Percentiles rank a stretch among this genome's conserved stretches.
These are phyloP conservation scores for Salix arbutifolia DNA, from an alignment of 345 rosid species.

Conservation along the genomic window DNA sequence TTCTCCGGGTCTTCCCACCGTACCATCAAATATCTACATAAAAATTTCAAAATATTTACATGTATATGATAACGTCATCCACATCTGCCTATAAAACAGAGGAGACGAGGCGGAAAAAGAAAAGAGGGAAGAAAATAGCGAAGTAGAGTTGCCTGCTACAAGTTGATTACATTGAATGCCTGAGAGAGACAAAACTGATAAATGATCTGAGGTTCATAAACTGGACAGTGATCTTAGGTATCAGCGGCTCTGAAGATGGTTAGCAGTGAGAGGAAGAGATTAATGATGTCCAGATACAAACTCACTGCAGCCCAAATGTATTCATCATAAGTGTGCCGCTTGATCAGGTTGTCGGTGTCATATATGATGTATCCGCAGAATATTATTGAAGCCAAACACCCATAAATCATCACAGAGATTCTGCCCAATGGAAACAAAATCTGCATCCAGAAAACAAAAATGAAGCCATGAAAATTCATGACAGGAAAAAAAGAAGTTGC, in stretches of 20 bases:
- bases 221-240: constrained; percentile 4
- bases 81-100: neutral
- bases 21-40: neutral
- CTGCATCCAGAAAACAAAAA: constrained; percentile 36
- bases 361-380: constrained; percentile 81
- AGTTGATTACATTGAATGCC: neutral
- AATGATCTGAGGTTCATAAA: neutral
- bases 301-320: constrained; percentile 88
- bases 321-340: constrained; percentile 72
- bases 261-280: constrained; percentile 66
- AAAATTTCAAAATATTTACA: too few species aligned
- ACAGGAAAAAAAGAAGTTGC: neutral
- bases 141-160: neutral
- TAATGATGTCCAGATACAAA: constrained; percentile 67
- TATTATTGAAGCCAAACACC: constrained; percentile 67
- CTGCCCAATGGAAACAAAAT: constrained; percentile 71
- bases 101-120: neutral
- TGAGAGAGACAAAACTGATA: too few species aligned
- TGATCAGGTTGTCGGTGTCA: constrained; percentile 85
- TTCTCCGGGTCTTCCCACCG: too few species aligned
- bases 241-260: constrained; percentile 74
- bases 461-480: neutral
- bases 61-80: neutral
- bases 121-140: neutral
- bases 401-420: constrained; percentile 73